Conservation (phyloP, 495 filamentous ascomycete species). For the Oidiodendron maius region DNA sequence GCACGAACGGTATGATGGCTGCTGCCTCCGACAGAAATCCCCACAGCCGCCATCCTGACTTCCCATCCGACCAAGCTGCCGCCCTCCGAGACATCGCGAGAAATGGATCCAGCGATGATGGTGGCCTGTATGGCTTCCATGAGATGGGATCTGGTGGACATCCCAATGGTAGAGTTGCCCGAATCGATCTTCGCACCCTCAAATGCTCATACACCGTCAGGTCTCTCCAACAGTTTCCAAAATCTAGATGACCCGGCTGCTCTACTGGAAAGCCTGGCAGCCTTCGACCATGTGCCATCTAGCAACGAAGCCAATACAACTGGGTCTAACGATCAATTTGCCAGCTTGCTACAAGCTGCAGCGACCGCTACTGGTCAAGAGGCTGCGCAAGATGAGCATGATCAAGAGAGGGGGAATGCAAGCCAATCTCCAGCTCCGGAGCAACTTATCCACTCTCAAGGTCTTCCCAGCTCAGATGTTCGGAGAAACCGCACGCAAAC, state of each 20-base stretch:
- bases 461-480: not conserved
- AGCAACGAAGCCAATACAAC: not conserved
- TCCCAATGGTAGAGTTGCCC: conserved; percentile 7
- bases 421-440: not conserved
- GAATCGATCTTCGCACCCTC: not conserved
- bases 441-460: conserved; percentile 1
- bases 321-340: conserved; percentile 15
- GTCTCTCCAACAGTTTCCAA: conserved; percentile 6
- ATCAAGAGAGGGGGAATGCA: not conserved
- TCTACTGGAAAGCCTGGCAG: conserved; percentile 15
- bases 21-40: not conserved
- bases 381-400: conserved; percentile 1
- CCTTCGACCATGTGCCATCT: conserved; percentile 5
- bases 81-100: conserved; percentile 10
- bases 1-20: not conserved
- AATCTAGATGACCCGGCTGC: conserved; percentile 14
- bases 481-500: not conserved
- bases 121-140: conserved; percentile 4
- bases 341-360: conserved; percentile 17
- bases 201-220: conserved; percentile 10
- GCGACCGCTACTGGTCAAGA: conserved; percentile 16
- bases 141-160: conserved; percentile 8
- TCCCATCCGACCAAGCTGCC: conserved; percentile 14
- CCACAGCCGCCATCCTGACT: not conserved
- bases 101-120: conserved; percentile 10